These are phyloP conservation scores for Penicillium tannophilum DNA, from an alignment of 495 filamentous ascomycete species.

Conservation along the genomic window DNA sequence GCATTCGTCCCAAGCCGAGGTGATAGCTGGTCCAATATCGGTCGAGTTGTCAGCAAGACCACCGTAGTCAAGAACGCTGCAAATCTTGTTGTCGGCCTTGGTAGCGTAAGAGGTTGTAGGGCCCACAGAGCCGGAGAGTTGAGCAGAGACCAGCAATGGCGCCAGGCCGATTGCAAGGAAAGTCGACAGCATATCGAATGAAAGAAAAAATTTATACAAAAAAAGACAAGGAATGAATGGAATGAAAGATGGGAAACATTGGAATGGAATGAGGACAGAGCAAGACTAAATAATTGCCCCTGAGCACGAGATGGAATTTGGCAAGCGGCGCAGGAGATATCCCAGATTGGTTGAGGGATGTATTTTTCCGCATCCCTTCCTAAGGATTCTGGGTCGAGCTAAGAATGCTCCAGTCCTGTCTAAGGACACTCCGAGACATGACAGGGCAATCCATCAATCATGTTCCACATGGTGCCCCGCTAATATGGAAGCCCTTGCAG, in stretches of 20 bases:
- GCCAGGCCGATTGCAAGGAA: conserved; percentile 33
- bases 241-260: neutral
- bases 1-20: conserved; percentile 51
- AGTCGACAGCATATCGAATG: conserved; percentile 1
- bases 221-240: neutral
- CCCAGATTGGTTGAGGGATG: neutral
- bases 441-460: neutral
- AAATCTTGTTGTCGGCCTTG: conserved; percentile 40
- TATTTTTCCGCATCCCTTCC: neutral
- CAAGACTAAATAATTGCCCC: neutral
- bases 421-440: neutral
- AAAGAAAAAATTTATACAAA: conserved; percentile 2
- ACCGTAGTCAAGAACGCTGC: conserved; percentile 55
- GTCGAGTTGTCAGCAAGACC: conserved; percentile 48
- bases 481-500: neutral
- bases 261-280: neutral
- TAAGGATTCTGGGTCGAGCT: neutral
- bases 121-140: conserved; percentile 47
- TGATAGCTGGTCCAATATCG: conserved; percentile 49
- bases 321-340: neutral
- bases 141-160: conserved; percentile 37
- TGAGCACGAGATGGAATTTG: neutral
- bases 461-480: neutral
- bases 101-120: conserved; percentile 39
- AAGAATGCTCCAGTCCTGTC: neutral